phyloP scores from a whole-genome alignment of 2,329 filamentous ascomycete genomes.

The Penicillium sp. region DNA sequence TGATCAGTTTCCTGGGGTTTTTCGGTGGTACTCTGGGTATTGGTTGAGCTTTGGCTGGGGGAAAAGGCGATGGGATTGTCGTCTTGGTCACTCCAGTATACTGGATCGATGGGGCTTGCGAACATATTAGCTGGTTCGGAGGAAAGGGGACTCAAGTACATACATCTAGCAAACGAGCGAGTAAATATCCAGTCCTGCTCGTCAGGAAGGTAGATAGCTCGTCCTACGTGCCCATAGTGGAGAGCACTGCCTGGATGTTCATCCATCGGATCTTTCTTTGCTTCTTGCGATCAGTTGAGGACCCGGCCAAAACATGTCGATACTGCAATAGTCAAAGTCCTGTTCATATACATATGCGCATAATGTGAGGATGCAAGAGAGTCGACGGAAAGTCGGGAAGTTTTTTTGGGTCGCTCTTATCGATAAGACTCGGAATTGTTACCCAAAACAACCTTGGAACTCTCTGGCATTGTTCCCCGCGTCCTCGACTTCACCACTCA shows the following conservation, averaged over 20 bases:
- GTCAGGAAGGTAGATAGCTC: slow-evolving; percentile 43
- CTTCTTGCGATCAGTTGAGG: slow-evolving; percentile 22
- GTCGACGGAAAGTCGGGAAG: not conserved
- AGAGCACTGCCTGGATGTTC: slow-evolving; percentile 43
- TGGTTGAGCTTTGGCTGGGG: slow-evolving; percentile 6
- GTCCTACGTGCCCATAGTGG: slow-evolving; percentile 51
- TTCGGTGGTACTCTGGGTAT: slow-evolving; percentile 6
- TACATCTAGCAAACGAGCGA: slow-evolving; percentile 30
- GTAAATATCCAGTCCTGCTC: slow-evolving; percentile 44
- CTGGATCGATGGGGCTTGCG: slow-evolving; percentile 19
- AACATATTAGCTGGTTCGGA: not conserved
- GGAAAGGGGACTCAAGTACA: not conserved
- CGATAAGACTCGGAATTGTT: slow-evolving; percentile 21
- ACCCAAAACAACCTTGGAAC: slow-evolving; percentile 15
- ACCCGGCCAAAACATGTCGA: slow-evolving; percentile 27
- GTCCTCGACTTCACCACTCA: slow-evolving; percentile 1
- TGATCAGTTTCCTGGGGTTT: slow-evolving; percentile 20
- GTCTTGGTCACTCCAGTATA: slow-evolving; percentile 28
- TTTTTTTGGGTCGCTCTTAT: slow-evolving; percentile 18
- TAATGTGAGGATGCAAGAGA: not conserved
- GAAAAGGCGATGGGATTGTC: slow-evolving; percentile 20
- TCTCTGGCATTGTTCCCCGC: not conserved
- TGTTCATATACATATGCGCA: slow-evolving; percentile 2
- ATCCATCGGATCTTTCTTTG: slow-evolving; percentile 49
- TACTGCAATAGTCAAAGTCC: not conserved